These are phyloP conservation scores for Amylostereum chailletii DNA, from an alignment of 1,284 basidiomycete genomes.

Conservation along the genomic window DNA sequence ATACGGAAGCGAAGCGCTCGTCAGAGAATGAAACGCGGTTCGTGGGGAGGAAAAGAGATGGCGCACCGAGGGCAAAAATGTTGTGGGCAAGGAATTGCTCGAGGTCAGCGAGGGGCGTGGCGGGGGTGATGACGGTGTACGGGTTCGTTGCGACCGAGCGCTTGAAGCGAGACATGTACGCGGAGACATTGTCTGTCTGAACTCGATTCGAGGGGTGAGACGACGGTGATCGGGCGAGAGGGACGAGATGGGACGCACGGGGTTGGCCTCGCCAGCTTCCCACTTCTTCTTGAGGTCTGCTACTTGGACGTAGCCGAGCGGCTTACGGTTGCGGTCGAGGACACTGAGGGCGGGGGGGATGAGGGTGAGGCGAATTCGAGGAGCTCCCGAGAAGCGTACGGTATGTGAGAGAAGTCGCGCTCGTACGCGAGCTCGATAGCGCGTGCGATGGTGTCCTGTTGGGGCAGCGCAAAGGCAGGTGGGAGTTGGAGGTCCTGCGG, in stretches of 20 bases:
- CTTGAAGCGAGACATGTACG: constrained; percentile 73
- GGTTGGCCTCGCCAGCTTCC: constrained; percentile 62
- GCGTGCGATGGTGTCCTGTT: constrained; percentile 57
- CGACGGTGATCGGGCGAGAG: not conserved
- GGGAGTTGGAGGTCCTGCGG: constrained; percentile 79
- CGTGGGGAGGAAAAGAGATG: not conserved
- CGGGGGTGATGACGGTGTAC: constrained; percentile 77
- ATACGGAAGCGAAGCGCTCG: no score
- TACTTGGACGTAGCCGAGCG: constrained; percentile 79
- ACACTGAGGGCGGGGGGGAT: constrained; percentile 42
- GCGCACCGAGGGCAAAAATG: constrained; percentile 71
- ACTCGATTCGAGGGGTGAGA: not conserved
- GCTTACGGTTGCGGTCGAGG: constrained; percentile 60
- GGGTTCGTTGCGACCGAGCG: constrained; percentile 47
- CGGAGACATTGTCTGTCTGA: constrained; percentile 55
- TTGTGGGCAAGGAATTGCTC: constrained; percentile 66
- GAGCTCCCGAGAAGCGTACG: constrained; percentile 37
- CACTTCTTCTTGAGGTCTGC: constrained; percentile 66
- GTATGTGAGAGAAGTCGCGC: constrained; percentile 84
- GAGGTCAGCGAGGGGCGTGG: constrained; percentile 67
- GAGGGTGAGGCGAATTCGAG: not conserved
- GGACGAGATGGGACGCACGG: constrained; percentile 38
- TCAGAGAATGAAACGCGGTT: no score
- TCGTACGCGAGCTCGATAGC: constrained; percentile 85
- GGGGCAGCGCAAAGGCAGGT: constrained; percentile 79